Conservation (phyloP, 345 rosid species). For the Lepidium aucheri region DNA sequence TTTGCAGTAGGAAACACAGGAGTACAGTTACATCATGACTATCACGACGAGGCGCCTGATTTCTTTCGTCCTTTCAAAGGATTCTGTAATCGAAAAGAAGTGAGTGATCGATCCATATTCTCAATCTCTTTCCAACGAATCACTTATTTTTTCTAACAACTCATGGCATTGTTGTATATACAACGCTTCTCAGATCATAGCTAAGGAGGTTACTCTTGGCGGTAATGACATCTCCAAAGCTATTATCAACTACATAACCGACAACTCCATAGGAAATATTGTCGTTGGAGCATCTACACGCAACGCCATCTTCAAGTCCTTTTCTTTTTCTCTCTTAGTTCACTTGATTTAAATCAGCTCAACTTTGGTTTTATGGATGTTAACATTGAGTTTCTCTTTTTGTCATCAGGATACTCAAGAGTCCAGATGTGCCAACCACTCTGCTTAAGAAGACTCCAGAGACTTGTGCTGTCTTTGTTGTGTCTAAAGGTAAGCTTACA, state of each 20-base stretch:
- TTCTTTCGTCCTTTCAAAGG: slow-evolving; percentile 64
- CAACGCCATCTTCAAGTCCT: slow-evolving; percentile 29
- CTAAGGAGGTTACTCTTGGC: slow-evolving; percentile 44
- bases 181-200: slow-evolving; percentile 35
- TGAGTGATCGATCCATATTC: slow-evolving; percentile 12
- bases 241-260: slow-evolving; percentile 31
- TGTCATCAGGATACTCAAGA: slow-evolving; percentile 48
- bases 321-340: not conserved
- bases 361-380: not conserved
- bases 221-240: slow-evolving; percentile 50
- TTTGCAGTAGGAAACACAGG: slow-evolving; percentile 26
- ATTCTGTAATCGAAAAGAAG: slow-evolving; percentile 67
- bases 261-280: slow-evolving; percentile 34
- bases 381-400: not conserved
- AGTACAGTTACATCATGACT: slow-evolving; percentile 19
- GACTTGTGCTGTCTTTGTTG: slow-evolving; percentile 48
- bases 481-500: slow-evolving; percentile 51
- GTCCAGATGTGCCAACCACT: slow-evolving; percentile 34
- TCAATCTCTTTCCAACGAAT: not conserved
- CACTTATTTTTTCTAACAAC: not conserved
- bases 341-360: slow-evolving; percentile 11
- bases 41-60: slow-evolving; percentile 30
- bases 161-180: not conserved
- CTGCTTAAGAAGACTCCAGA: slow-evolving; percentile 47
- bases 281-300: slow-evolving; percentile 51